Evolutionary conservation across 2,329 filamentous ascomycete genomes (phyloP).

Genomic region (Thelonectria olida): DNA sequence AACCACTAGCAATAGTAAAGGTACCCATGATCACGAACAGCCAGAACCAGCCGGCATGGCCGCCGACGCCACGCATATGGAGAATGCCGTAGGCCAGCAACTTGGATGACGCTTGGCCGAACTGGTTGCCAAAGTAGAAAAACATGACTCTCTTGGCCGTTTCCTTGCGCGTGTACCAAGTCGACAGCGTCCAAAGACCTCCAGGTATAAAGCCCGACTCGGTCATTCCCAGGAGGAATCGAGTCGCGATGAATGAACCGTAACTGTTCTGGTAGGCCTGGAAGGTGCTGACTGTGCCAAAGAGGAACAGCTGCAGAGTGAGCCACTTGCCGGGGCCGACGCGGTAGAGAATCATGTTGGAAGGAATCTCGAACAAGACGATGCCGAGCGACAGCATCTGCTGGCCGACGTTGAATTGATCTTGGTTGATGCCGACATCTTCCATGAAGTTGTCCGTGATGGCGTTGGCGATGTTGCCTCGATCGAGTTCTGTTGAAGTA

Average conservation of each 20-base stretch:
- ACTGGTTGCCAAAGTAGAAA: slow-evolving; percentile 66
- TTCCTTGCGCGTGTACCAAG: slow-evolving; percentile 64
- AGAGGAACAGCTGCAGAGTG: slow-evolving; percentile 62
- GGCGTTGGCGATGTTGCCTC: slow-evolving; percentile 56
- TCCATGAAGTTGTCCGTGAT: slow-evolving; percentile 59
- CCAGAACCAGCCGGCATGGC: slow-evolving; percentile 65
- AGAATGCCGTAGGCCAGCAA: slow-evolving; percentile 58
- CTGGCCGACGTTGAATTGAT: slow-evolving; percentile 62
- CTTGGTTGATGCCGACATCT: slow-evolving; percentile 59
- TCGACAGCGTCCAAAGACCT: slow-evolving; percentile 59
- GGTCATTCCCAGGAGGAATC: slow-evolving; percentile 61
- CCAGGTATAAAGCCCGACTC: slow-evolving; percentile 67
- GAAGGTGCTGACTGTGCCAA: slow-evolving; percentile 62
- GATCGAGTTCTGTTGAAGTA: slow-evolving; percentile 45
- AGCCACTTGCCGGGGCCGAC: slow-evolving; percentile 61
- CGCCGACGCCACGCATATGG: slow-evolving; percentile 57
- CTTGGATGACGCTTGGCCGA: slow-evolving; percentile 51
- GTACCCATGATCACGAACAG: slow-evolving; percentile 62
- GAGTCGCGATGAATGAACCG: slow-evolving; percentile 56
- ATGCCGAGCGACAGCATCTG: slow-evolving; percentile 61
- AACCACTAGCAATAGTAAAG: slow-evolving; percentile 58
- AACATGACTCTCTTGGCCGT: slow-evolving; percentile 61
- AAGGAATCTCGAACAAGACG: slow-evolving; percentile 54
- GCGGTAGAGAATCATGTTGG: slow-evolving; percentile 47
- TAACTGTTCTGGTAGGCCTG: slow-evolving; percentile 61